phyloP scores from a whole-genome alignment of 2,329 filamentous ascomycete species.

The Drechmeria coniospora region DNA sequence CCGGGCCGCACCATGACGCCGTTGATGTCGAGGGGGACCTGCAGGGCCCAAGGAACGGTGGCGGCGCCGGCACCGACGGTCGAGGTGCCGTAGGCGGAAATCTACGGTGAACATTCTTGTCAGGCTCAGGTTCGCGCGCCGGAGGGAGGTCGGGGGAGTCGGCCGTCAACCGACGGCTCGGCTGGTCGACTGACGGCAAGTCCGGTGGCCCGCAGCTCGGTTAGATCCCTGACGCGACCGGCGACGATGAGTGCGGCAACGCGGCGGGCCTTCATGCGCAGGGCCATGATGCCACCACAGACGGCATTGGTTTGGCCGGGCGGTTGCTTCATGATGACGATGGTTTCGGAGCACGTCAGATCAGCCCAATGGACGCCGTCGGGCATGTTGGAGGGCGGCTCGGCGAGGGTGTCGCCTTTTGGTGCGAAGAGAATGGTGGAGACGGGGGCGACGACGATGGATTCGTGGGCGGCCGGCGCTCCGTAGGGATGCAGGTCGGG shows the following conservation, averaged over 20 bases:
- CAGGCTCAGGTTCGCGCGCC: neutral
- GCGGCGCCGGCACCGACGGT: conserved; percentile 42
- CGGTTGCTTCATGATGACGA: conserved; percentile 54
- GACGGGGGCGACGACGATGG: conserved; percentile 32
- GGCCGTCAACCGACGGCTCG: too few relatives aligned
- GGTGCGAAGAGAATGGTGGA: conserved; percentile 48
- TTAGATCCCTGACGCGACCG: conserved; percentile 52
- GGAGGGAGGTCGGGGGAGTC: neutral
- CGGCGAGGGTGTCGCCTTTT: conserved; percentile 28
- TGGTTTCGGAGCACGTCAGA: conserved; percentile 38
- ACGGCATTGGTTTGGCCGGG: conserved; percentile 51
- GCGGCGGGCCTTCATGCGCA: conserved; percentile 47
- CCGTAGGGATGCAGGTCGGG: conserved; percentile 33
- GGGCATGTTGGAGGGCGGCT: conserved; percentile 33
- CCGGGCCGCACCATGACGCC: conserved; percentile 32
- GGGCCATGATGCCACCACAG: conserved; percentile 63
- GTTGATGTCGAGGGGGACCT: conserved; percentile 27
- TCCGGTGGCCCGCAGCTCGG: conserved; percentile 37
- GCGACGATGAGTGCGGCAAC: conserved; percentile 49
- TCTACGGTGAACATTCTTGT: conserved; percentile 18
- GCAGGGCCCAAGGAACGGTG: conserved; percentile 38
- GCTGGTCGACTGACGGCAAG: conserved; percentile 33
- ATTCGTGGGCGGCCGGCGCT: conserved; percentile 10
- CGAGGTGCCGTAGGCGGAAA: conserved; percentile 41
- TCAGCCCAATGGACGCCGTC: conserved; percentile 54